phyloP scores from a whole-genome alignment of 208 protist genomes.

The Acanthamoeba culbertsoni region DNA sequence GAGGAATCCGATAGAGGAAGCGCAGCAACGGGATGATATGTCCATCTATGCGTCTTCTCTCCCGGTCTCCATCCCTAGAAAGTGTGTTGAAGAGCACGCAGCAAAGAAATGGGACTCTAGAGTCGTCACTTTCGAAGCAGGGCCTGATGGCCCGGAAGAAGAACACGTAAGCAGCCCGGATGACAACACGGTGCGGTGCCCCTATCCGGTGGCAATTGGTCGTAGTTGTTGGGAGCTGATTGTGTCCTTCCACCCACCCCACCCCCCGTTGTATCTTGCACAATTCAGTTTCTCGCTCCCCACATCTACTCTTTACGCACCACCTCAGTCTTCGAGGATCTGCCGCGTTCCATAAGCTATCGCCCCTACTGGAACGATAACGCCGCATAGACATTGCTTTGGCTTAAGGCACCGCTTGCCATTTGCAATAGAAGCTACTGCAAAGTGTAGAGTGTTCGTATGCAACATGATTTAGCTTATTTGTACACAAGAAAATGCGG shows the following conservation, averaged over 20 bases:
- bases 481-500: not conserved
- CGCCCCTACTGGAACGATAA: not conserved
- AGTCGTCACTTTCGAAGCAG: no score
- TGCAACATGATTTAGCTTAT: no score
- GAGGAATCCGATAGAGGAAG: no score
- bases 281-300: not conserved
- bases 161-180: not conserved
- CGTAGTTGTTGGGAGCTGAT: no score
- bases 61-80: not conserved
- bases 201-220: no score
- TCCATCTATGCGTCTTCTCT: not conserved
- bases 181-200: not conserved
- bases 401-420: no score
- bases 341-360: not conserved
- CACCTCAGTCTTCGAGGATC: not conserved
- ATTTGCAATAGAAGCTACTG: no score
- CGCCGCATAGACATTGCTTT: no score
- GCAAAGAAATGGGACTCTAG: no score
- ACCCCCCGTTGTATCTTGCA: no score
- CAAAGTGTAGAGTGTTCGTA: no score
- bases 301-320: not conserved
- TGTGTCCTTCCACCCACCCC: no score
- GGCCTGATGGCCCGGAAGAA: not conserved
- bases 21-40: not conserved
- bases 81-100: not conserved